phyloP scores from a whole-genome alignment of 148 eudicot genomes.

The Cornus suecica region DNA sequence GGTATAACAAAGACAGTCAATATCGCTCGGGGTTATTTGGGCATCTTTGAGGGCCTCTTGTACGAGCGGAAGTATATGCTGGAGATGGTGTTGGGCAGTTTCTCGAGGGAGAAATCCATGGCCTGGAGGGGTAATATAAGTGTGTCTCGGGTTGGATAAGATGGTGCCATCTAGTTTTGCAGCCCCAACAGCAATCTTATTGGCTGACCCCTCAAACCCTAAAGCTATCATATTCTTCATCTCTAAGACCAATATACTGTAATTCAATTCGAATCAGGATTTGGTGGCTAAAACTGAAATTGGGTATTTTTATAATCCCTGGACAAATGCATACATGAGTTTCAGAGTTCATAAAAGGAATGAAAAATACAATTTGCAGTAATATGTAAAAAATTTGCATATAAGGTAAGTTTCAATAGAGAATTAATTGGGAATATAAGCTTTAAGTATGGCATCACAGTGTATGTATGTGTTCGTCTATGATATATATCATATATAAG shows the following conservation, averaged over 20 bases:
- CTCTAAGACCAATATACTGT: neutral
- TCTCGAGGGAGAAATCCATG: conserved; percentile 93
- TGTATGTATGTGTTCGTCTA: no score
- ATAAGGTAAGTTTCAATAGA: no score
- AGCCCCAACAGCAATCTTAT: conserved; percentile 87
- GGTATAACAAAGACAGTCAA: conserved; percentile 92
- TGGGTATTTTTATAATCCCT: no score
- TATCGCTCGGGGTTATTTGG: conserved; percentile 53
- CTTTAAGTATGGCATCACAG: no score
- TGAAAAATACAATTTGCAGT: no score
- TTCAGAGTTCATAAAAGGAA: no score
- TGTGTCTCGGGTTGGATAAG: conserved; percentile 84
- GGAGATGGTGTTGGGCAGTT: conserved; percentile 87
- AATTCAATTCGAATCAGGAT: no score
- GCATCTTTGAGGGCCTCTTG: conserved; percentile 63
- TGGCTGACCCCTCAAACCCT: conserved; percentile 94
- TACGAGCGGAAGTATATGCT: conserved; percentile 69
- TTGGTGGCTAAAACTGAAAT: no score
- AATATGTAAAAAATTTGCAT: no score
- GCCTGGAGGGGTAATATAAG: conserved; percentile 93
- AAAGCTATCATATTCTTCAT: conserved; percentile 74
- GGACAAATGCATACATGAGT: no score
- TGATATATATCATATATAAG: no score
- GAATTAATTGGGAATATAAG: no score
- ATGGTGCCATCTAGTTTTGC: conserved; percentile 84